Evolutionary conservation across 345 rosid species (phyloP).

Genomic region (Xanthoceras sorbifolium): DNA sequence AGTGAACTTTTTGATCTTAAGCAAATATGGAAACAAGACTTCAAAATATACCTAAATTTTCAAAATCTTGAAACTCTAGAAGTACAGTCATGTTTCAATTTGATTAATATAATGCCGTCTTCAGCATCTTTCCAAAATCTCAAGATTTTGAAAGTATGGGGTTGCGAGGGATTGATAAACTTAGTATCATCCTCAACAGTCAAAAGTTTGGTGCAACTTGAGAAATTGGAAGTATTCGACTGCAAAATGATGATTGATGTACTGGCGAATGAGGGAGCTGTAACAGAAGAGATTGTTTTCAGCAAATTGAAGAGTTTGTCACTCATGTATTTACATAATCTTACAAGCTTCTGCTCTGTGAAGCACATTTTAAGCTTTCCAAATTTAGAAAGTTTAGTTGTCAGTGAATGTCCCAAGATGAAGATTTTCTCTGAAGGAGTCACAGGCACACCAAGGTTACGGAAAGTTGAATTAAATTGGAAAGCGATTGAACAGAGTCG

Average conservation of each 20-base stretch:
- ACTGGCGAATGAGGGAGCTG: too few species aligned
- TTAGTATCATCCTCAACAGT: background rate
- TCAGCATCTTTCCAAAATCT: background rate
- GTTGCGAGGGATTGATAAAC: background rate
- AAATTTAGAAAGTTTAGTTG: background rate
- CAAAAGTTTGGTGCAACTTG: background rate
- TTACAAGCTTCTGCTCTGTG: background rate
- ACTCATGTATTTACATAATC: background rate
- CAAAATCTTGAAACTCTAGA: background rate
- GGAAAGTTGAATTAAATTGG: too few species aligned
- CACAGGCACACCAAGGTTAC: background rate
- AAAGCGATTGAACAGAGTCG: too few species aligned
- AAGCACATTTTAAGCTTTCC: too few species aligned
- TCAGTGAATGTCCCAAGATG: background rate
- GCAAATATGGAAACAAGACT: background rate
- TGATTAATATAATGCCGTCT: background rate
- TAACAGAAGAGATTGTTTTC: background rate
- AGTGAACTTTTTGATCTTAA: background rate
- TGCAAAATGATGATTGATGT: background rate
- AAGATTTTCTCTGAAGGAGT: background rate
- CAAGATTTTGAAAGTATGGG: background rate
- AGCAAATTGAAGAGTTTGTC: background rate
- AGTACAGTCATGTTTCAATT: background rate
- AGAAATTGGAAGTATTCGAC: background rate
- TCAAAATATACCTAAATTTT: background rate